Conservation (phyloP, 1,284 basidiomycete species). For the Ceratobasidium sp. region DNA sequence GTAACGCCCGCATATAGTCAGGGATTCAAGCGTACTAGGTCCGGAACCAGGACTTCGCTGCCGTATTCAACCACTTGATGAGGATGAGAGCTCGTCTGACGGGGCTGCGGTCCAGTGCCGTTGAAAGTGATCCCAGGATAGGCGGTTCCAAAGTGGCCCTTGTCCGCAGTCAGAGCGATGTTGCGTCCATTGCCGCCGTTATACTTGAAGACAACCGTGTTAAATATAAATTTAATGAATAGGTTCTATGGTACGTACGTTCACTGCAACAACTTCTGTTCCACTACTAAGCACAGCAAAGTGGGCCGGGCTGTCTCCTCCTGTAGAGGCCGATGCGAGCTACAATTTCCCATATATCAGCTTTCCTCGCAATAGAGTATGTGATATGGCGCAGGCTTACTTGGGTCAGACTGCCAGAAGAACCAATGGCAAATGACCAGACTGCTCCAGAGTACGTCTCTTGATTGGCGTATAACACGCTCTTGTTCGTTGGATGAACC, state of each 20-base stretch:
- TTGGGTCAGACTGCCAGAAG: slow-evolving; percentile 33
- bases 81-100: slow-evolving; percentile 44
- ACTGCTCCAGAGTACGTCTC: slow-evolving; percentile 40
- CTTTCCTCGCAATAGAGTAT: not conserved
- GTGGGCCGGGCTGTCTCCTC: slow-evolving; percentile 39
- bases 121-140: slow-evolving; percentile 33
- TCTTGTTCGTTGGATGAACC: slow-evolving; percentile 42
- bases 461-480: slow-evolving; percentile 43
- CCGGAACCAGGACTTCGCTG: slow-evolving; percentile 45
- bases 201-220: slow-evolving; percentile 29
- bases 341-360: not conserved
- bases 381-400: not conserved
- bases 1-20: not conserved
- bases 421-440: slow-evolving; percentile 33
- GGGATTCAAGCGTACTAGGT: slow-evolving; percentile 39
- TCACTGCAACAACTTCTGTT: slow-evolving; percentile 43
- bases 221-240: too few relatives aligned
- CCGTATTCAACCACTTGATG: slow-evolving; percentile 46
- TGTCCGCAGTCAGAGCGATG: slow-evolving; percentile 34
- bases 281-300: slow-evolving; percentile 37
- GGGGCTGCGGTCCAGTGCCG: slow-evolving; percentile 44
- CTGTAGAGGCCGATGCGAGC: slow-evolving; percentile 13
- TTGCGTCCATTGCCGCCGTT: slow-evolving; percentile 27
- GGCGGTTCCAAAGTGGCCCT: slow-evolving; percentile 29
- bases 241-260: slow-evolving; percentile 44